Percentiles rank a stretch among this genome's conserved stretches.
These are phyloP conservation scores for Diaporthe velutina DNA, from an alignment of 2,329 filamentous ascomycete genomes.

Conservation along the genomic window DNA sequence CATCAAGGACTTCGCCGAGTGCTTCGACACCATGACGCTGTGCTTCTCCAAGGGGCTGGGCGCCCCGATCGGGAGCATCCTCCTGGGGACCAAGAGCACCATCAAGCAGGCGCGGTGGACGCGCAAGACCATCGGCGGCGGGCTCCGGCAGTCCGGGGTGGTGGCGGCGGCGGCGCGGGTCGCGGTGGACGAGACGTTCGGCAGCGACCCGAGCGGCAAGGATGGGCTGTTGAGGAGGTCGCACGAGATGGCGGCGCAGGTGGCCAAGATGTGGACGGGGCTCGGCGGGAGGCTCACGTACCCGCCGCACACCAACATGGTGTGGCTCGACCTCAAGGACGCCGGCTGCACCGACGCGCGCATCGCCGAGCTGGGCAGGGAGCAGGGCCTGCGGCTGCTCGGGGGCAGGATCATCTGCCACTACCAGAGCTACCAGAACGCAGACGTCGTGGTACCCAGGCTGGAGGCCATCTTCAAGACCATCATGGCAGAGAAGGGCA, in stretches of 20 bases:
- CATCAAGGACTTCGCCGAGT: slow-evolving; percentile 56
- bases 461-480: slow-evolving; percentile 68
- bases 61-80: slow-evolving; percentile 63
- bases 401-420: slow-evolving; percentile 61
- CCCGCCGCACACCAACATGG: slow-evolving; percentile 91
- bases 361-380: slow-evolving; percentile 55
- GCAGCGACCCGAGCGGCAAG: slow-evolving; percentile 66
- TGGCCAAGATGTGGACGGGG: slow-evolving; percentile 74
- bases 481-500: slow-evolving; percentile 46
- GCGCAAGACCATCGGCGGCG: slow-evolving; percentile 85
- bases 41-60: slow-evolving; percentile 68
- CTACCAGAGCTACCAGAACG: slow-evolving; percentile 73
- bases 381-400: slow-evolving; percentile 57
- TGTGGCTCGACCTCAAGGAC: slow-evolving; percentile 81
- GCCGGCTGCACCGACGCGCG: slow-evolving; percentile 59
- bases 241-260: slow-evolving; percentile 72
- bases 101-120: slow-evolving; percentile 80
- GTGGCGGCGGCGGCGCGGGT: slow-evolving; percentile 81
- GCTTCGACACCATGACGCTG: slow-evolving; percentile 70
- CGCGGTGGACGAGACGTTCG: slow-evolving; percentile 84
- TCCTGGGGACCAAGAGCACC: slow-evolving; percentile 61
- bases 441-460: slow-evolving; percentile 69
- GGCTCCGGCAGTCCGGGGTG: slow-evolving; percentile 81
- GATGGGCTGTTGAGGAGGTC: slow-evolving; percentile 71
- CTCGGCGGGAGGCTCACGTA: slow-evolving; percentile 77